These are phyloP conservation scores for Amaranthus cruentus DNA, from an alignment of 148 eudicot genomes.

Conservation along the genomic window DNA sequence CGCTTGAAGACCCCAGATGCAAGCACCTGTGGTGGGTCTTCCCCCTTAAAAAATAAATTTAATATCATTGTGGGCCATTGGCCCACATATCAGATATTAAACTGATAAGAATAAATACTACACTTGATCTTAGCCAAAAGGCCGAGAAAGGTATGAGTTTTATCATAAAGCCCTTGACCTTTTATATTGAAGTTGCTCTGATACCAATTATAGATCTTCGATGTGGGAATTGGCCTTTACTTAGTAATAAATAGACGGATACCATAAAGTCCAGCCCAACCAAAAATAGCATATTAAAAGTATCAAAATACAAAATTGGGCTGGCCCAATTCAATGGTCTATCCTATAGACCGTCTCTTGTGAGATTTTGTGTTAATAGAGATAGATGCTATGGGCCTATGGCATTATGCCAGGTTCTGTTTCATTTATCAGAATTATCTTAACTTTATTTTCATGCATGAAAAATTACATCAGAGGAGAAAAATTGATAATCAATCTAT, in stretches of 20 bases:
- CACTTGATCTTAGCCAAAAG: conserved; percentile 94
- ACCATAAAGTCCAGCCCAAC: too few species aligned
- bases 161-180: accelerated
- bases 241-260: not conserved
- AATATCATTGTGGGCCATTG: conserved; percentile 46
- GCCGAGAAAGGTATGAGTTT: conserved; percentile 43
- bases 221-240: not conserved
- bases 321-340: too few species aligned
- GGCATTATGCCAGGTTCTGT: too few species aligned
- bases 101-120: conserved; percentile 87
- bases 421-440: not conserved
- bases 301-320: too few species aligned
- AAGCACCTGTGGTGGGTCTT: conserved; percentile 18
- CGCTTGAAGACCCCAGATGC: conserved; percentile 19
- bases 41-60: conserved; percentile 38
- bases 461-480: too few species aligned
- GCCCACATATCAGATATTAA: conserved; percentile 74
- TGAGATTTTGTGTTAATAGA: not conserved
- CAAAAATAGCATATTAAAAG: too few species aligned
- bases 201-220: not conserved
- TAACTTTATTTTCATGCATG: too few species aligned
- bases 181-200: not conserved
- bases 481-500: too few species aligned
- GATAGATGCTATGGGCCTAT: too few species aligned
- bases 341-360: too few species aligned